These are phyloP conservation scores for Kazachstania kunashirensis DNA, from an alignment of 805 yeast genomes.

Conservation along the genomic window DNA sequence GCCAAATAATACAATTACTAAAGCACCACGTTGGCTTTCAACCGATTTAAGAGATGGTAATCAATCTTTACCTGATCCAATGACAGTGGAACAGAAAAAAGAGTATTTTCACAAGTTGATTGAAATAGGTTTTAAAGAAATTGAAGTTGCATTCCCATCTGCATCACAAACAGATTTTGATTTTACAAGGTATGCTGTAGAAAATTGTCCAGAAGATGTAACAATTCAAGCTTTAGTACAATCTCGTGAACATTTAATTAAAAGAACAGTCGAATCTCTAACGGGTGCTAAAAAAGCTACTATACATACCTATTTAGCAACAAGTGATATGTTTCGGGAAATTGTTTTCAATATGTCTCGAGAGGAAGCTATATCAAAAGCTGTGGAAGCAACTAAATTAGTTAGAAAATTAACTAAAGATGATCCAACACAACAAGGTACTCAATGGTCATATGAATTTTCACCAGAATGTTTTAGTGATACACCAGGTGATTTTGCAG, in stretches of 20 bases:
- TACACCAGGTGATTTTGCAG: constrained; percentile 52
- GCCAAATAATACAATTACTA: constrained; percentile 51
- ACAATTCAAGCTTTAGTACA: constrained; percentile 68
- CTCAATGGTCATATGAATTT: constrained; percentile 68
- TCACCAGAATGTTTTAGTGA: constrained; percentile 76
- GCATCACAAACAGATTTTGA: constrained; percentile 77
- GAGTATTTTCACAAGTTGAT: constrained; percentile 58
- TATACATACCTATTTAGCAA: constrained; percentile 66
- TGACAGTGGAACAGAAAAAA: constrained; percentile 72
- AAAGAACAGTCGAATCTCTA: constrained; percentile 61
- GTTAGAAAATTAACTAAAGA: constrained; percentile 65
- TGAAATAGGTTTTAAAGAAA: constrained; percentile 71
- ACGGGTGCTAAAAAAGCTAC: constrained; percentile 70
- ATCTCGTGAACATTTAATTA: constrained; percentile 64
- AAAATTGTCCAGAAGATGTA: constrained; percentile 67
- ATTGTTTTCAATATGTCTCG: constrained; percentile 55
- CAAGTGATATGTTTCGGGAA: constrained; percentile 64
- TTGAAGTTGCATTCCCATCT: constrained; percentile 74
- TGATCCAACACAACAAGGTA: constrained; percentile 41
- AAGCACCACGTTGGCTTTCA: constrained; percentile 74
- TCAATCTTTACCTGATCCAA: constrained; percentile 78
- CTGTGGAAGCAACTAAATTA: constrained; percentile 51
- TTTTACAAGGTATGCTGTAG: constrained; percentile 66
- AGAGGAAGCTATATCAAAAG: constrained; percentile 49
- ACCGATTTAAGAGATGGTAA: constrained; percentile 80